Conservation (phyloP, 2,329 filamentous ascomycete genomes). For the Septoria linicola region DNA sequence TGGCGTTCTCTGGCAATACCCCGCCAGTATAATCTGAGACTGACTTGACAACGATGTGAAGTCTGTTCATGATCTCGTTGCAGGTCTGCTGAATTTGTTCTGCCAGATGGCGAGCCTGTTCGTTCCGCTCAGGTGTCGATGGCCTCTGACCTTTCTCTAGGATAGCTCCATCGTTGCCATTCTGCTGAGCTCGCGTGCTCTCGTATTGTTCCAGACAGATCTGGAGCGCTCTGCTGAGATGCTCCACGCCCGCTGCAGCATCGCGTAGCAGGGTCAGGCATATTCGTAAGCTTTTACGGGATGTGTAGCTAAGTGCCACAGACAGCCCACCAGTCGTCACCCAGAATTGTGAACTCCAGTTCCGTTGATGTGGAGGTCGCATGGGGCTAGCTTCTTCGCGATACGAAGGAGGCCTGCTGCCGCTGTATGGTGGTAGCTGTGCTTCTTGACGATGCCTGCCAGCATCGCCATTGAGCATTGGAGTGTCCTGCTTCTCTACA, state of each 20-base stretch:
- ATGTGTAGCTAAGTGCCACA: conserved; percentile 87
- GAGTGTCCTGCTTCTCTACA: conserved; percentile 37
- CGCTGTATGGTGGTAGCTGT: conserved; percentile 83
- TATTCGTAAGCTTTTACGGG: conserved; percentile 77
- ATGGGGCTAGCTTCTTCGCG: conserved; percentile 37
- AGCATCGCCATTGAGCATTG: conserved; percentile 52
- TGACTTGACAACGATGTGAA: conserved; percentile 78
- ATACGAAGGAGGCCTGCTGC: conserved; percentile 53
- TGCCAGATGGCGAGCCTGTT: conserved; percentile 60
- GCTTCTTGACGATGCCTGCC: conserved; percentile 51
- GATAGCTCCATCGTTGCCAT: conserved; percentile 48
- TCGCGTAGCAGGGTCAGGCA: conserved; percentile 77
- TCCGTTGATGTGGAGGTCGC: conserved; percentile 43
- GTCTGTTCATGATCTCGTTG: conserved; percentile 49
- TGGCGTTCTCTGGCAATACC: conserved; percentile 83
- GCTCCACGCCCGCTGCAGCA: conserved; percentile 78
- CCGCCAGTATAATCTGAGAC: conserved; percentile 91
- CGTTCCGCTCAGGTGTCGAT: conserved; percentile 37
- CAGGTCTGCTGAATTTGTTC: conserved; percentile 70
- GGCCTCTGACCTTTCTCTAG: conserved; percentile 34
- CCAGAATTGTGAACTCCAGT: conserved; percentile 70
- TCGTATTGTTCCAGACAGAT: conserved; percentile 80
- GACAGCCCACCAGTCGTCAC: conserved; percentile 89
- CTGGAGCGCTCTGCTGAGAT: conserved; percentile 71
- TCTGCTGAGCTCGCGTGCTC: conserved; percentile 43